A percentile compares a stretch with the other conserved stretches of the same genome.
Conservation (phyloP, 2,329 filamentous ascomycete genomes). For the Alternaria infectoria region DNA sequence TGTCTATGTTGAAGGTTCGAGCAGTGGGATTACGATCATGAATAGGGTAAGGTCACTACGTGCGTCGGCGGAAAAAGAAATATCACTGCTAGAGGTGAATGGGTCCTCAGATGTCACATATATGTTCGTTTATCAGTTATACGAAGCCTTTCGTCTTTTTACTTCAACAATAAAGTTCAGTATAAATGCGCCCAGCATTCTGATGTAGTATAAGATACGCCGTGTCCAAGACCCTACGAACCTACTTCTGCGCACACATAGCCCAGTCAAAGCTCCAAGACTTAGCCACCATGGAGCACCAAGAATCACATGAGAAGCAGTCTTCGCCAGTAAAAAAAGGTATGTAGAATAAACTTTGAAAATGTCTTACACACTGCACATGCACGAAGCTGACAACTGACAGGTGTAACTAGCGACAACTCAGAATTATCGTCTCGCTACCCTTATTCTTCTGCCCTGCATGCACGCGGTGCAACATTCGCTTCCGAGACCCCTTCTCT, state of each 20-base stretch:
- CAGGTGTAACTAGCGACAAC: not conserved
- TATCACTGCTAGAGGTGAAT: not conserved
- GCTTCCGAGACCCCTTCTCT: slow-evolving; percentile 11
- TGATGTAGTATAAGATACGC: not conserved
- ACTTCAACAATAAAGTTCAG: not conserved
- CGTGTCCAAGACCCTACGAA: not conserved
- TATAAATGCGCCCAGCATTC: not conserved
- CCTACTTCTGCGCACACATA: not conserved
- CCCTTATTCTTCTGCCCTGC: slow-evolving; percentile 20
- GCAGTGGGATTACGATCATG: not conserved
- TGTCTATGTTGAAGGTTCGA: not conserved
- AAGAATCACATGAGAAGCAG: not conserved
- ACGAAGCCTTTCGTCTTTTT: not conserved
- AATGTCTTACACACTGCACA: not conserved
- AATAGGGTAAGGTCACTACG: too few relatives aligned
- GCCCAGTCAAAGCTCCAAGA: too few relatives aligned
- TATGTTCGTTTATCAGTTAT: not conserved
- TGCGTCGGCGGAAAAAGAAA: rapidly evolving
- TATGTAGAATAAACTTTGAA: not conserved
- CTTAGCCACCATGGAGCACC: not conserved
- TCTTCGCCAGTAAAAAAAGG: not conserved
- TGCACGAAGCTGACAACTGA: slow-evolving; percentile 5
- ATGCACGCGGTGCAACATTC: slow-evolving; percentile 15
- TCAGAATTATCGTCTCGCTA: slow-evolving; percentile 20
- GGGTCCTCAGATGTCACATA: not conserved